Conservation (phyloP, 2,329 filamentous ascomycete species). For the Stemphylium vesicarium region DNA sequence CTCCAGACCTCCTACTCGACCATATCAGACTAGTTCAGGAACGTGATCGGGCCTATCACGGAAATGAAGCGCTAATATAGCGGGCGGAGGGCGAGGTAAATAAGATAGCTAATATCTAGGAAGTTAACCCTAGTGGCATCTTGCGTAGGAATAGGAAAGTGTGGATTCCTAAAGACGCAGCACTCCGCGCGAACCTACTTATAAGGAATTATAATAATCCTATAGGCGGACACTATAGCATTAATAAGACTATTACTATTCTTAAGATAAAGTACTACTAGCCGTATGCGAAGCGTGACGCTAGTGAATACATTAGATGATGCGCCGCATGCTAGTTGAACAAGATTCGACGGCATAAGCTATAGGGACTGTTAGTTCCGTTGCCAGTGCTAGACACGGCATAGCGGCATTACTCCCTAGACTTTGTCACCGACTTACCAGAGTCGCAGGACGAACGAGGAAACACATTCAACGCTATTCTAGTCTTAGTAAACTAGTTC, state of each 20-base stretch:
- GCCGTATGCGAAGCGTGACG: neutral
- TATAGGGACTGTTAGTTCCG: neutral
- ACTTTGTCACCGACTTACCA: neutral
- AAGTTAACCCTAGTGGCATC: neutral
- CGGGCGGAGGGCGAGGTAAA: neutral
- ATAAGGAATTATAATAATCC: neutral
- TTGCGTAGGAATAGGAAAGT: neutral
- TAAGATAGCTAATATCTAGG: neutral
- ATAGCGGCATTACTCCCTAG: neutral
- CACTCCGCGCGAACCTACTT: neutral
- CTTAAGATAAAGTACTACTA: neutral
- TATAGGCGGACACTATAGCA: neutral
- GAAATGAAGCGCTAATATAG: neutral
- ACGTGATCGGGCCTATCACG: neutral
- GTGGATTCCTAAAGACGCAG: neutral
- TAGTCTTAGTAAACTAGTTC: neutral
- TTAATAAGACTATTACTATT: neutral
- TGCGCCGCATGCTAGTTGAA: neutral
- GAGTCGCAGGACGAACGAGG: neutral
- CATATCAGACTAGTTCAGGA: neutral
- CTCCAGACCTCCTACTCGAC: neutral
- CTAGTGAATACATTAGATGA: neutral
- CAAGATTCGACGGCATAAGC: neutral
- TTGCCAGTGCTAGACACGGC: neutral
- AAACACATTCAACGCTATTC: neutral